A percentile compares a stretch with the other conserved stretches of the same genome.
Conservation (phyloP, 2,329 filamentous ascomycete genomes). For the Scedosporium dehoogii region DNA sequence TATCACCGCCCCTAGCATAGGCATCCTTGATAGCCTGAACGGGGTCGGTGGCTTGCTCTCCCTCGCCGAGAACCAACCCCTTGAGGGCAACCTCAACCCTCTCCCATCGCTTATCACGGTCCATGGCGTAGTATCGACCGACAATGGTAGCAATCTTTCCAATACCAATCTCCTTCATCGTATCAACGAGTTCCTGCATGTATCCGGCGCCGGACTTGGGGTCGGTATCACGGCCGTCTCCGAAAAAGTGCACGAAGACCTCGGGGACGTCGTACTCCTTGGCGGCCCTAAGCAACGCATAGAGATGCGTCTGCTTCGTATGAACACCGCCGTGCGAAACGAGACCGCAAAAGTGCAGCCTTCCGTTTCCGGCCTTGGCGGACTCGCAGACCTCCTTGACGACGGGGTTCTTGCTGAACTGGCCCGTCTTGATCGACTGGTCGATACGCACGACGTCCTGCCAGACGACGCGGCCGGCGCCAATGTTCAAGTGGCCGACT, state of each 20-base stretch:
- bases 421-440: constrained; percentile 75
- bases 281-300: constrained; percentile 77
- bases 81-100: constrained; percentile 83
- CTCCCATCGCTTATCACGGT: constrained; percentile 99
- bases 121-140: constrained; percentile 97
- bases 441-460: constrained; percentile 97
- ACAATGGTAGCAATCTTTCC: constrained; percentile 89
- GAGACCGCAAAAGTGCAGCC: constrained; percentile 84
- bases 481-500: constrained; percentile 97
- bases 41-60: constrained; percentile 75
- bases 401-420: constrained; percentile 66
- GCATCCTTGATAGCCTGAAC: constrained; percentile 78
- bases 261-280: constrained; percentile 81
- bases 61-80: constrained; percentile 76
- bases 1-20: constrained; percentile 59
- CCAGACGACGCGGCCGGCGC: constrained; percentile 95
- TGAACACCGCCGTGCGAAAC: constrained; percentile 96
- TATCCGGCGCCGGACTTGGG: constrained; percentile 87
- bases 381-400: constrained; percentile 67
- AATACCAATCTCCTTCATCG: constrained; percentile 70
- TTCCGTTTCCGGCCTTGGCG: constrained; percentile 80
- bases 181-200: constrained; percentile 76
- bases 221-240: constrained; percentile 94
- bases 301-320: constrained; percentile 88
- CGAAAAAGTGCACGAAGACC: constrained; percentile 98